Evolutionary conservation across 73 alveolate genomes (phyloP), one percentile per base, ranked within the genome.

Genomic region (Paramecium octaurelia): DNA sequence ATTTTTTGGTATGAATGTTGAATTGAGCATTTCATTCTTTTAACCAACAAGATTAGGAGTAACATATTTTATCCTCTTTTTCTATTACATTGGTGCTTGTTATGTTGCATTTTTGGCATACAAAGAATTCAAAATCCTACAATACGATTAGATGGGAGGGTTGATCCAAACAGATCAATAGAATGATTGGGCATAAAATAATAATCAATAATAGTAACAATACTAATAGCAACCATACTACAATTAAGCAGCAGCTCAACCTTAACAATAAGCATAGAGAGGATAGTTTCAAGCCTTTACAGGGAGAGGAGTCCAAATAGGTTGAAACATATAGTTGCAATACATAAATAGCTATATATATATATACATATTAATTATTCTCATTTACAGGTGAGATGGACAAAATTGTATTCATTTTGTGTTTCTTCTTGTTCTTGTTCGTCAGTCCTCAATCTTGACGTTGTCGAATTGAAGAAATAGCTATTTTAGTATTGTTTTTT

Each of bases 101-200:
- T 44, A 42, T 43, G 44, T 80, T 3, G 91, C 64, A 24, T 80
- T 80, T 80, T 40, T 80, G 38, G 91, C 91, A 9, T 80, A 80
- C 12, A 80, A 54, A 80, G 91, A 80, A 44, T 80, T 80, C 27
- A 80, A 48, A 24, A 43, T 80, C 20, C 44, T 44, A 23, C 12
- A 80, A 80, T 80, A 80, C 27, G 91, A 80, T 23, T 14, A 42
- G 31, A 64, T 64, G 84, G 84, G 84, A 64, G 84, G 84, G 31
- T 64, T 64, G 29, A 64, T 64, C 10, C 12, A 27, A 31, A 64
- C 42, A 14, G 8, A 36, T 73, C 12, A 73, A 73, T 70, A 70
- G 54, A 18, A 70, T 34, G 57, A 73, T 16, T 11, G 35, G 64
- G 57, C 21, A 73, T 38, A 68, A 24, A 27, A 27, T 12, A 12